Percentiles rank a stretch among this genome's conserved stretches.
Evolutionary conservation across 2,329 filamentous ascomycete species (phyloP).

Genomic region (Fusarium tjaetaba): DNA sequence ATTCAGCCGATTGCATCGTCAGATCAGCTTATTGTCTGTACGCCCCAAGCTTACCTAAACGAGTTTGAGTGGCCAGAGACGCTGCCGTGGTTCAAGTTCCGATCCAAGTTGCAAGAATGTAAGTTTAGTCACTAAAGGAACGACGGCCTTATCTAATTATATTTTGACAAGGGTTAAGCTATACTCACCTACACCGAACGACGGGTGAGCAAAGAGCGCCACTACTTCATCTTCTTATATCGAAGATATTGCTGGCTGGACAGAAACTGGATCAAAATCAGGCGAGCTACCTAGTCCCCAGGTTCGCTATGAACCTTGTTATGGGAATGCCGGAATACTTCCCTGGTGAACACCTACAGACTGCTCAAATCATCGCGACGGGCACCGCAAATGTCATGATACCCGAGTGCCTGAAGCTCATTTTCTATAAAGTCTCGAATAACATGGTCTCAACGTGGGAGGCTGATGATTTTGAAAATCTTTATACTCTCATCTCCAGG

Average conservation of each 20-base stretch:
- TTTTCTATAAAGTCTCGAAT: fast-evolving
- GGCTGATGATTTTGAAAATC: background rate
- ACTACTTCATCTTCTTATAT: fast-evolving
- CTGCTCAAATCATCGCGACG: fast-evolving
- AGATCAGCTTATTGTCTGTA: fast-evolving
- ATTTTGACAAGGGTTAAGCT: background rate
- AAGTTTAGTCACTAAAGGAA: fast-evolving
- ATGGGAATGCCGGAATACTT: background rate
- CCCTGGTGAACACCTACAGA: background rate
- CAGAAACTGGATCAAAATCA: fast-evolving
- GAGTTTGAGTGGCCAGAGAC: background rate
- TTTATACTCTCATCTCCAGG: fast-evolving
- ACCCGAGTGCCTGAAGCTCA: background rate
- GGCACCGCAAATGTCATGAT: fast-evolving
- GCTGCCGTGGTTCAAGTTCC: background rate
- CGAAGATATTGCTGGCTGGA: fast-evolving
- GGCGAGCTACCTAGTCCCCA: fast-evolving
- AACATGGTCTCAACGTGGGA: fast-evolving
- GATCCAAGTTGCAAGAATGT: background rate
- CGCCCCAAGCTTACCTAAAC: fast-evolving
- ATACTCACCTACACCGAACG: fast-evolving
- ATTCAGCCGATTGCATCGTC: fast-evolving
- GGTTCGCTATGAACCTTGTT: fast-evolving
- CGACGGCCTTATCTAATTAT: fast-evolving
- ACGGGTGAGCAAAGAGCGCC: fast-evolving